Conservation (phyloP, 768 basidiomycete genomes). For the Kwoniella heveanensis region DNA sequence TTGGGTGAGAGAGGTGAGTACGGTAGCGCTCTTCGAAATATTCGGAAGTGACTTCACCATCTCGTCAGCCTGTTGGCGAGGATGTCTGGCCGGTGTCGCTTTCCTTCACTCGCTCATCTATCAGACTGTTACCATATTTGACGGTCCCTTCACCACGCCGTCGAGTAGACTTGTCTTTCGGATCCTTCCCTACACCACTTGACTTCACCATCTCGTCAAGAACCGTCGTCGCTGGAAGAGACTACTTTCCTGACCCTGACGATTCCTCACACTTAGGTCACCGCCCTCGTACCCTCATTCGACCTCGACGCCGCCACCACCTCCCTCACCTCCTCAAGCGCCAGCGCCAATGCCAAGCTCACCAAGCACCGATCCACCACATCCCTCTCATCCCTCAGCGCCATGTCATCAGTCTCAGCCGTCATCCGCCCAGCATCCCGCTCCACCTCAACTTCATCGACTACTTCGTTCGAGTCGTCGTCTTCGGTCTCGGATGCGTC, state of each 20-base stretch:
- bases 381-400: conserved; percentile 24
- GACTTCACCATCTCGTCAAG: conserved; percentile 16
- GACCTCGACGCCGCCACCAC: conserved; percentile 1
- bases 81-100: not conserved
- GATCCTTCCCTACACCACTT: not conserved
- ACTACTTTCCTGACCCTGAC: not conserved
- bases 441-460: conserved; percentile 9
- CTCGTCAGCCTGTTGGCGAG: not conserved
- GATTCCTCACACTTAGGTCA: not conserved
- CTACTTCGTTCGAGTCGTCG: not conserved
- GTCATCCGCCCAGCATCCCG: conserved; percentile 12
- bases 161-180: not conserved
- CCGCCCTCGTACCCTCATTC: conserved; percentile 5
- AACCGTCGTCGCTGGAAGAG: not conserved
- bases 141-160: conserved; percentile 7
- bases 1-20: conserved; percentile 46
- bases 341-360: conserved; percentile 1
- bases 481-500: conserved; percentile 10
- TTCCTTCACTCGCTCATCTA: not conserved
- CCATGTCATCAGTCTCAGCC: conserved; percentile 17
- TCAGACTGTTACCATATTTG: not conserved
- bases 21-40: not conserved
- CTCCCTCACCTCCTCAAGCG: conserved; percentile 8
- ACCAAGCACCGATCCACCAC: conserved; percentile 19
- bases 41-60: not conserved